Conservation (phyloP, 169 alveolate species). For the Pseudocohnilembus persalinus region DNA sequence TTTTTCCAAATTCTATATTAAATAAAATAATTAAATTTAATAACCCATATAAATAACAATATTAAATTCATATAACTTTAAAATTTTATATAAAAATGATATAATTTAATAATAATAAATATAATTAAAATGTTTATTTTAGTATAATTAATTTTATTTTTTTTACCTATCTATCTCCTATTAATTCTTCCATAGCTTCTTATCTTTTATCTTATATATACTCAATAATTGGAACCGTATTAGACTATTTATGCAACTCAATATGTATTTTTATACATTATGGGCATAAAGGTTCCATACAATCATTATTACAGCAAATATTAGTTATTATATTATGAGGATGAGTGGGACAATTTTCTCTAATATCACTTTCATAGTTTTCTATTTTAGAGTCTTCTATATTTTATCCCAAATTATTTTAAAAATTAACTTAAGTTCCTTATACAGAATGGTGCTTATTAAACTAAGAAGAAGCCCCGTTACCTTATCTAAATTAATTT, state of each 20-base stretch:
- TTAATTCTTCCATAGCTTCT: not conserved
- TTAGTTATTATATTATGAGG: not conserved
- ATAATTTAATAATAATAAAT: too few relatives aligned
- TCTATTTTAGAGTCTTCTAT: not conserved
- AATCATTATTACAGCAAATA: not conserved
- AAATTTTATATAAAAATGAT: too few relatives aligned
- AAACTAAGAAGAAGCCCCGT: too few relatives aligned
- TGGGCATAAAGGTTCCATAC: constrained; percentile 35
- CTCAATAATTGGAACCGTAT: constrained; percentile 3
- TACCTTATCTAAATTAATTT: too few relatives aligned
- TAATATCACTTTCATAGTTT: not conserved
- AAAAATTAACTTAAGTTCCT: too few relatives aligned
- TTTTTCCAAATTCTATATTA: not conserved
- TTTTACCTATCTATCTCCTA: not conserved
- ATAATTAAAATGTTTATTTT: too few relatives aligned
- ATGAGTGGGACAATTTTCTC: not conserved
- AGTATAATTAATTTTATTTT: too few relatives aligned
- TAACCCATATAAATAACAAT: not conserved
- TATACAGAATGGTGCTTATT: too few relatives aligned
- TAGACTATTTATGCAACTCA: constrained; percentile 3
- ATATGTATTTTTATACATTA: constrained; percentile 24
- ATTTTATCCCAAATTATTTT: too few relatives aligned
- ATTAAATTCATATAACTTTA: not conserved
- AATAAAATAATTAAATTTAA: too few relatives aligned
- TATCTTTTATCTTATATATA: constrained; percentile 11